These are phyloP conservation scores for Daphne laureola DNA, from an alignment of 441 rosid genomes.

Conservation along the genomic window DNA sequence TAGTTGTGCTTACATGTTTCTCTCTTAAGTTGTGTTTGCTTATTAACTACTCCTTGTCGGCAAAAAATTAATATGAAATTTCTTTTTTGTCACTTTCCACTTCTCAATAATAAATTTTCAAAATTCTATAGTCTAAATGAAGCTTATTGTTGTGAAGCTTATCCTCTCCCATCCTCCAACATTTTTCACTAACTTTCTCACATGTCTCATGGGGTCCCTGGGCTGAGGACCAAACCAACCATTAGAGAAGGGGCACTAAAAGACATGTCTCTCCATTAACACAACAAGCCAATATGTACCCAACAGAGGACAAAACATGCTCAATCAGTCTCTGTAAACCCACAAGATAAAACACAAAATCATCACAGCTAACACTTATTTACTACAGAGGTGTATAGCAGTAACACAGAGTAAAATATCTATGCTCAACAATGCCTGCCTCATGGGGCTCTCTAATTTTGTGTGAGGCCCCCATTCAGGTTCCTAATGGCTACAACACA, in stretches of 20 bases:
- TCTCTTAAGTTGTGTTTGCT: no score
- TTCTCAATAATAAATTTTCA: no score
- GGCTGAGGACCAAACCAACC: not conserved
- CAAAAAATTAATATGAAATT: no score
- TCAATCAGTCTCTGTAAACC: constrained; percentile 13
- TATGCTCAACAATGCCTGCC: constrained; percentile 21
- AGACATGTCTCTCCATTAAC: constrained; percentile 16
- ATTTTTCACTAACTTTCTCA: no score
- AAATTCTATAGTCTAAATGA: no score
- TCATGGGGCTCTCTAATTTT: constrained; percentile 8
- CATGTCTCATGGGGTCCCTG: constrained; percentile 15
- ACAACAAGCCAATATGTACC: constrained; percentile 12
- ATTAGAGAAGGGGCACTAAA: constrained; percentile 4
- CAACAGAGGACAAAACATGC: constrained; percentile 19
- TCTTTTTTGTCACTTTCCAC: no score
- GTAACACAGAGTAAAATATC: constrained; percentile 10
- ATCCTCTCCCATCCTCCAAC: constrained; percentile 6
- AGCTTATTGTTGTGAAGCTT: no score
- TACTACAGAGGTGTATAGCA: not conserved
- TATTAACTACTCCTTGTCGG: no score
- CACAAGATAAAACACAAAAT: not conserved
- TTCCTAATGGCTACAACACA: constrained; percentile 12
- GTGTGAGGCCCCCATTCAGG: constrained; percentile 18
- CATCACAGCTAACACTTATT: not conserved
- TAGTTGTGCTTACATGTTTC: no score